Base-by-base conservation (phyloP, 1,284 basidiomycete genomes). In the Trichosporon sp. region DNA sequence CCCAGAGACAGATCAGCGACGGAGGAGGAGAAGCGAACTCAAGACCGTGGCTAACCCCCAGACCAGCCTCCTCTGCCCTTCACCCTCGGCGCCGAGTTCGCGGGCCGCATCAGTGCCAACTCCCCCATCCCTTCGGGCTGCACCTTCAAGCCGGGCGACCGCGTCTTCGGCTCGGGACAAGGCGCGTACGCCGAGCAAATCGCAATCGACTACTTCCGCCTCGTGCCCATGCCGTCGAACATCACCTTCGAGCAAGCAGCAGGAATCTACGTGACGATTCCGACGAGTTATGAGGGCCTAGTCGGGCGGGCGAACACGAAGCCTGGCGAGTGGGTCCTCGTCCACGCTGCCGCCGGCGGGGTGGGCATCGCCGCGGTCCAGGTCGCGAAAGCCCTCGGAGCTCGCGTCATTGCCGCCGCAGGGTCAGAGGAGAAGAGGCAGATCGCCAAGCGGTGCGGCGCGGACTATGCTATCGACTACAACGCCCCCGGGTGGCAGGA, bases 291-390 rank as follows among this genome's bases (percentile, higher is more conserved):
- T 70, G 92, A 93, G 72, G 92, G 88, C 0, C 82, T 96, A 10
- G 89, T 92, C 0, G 88, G 89, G 19, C 83, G 92, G 59, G 93
- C 89, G 8, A 81, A 89, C 64, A 79, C 91, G 33, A 87, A 91
- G 74, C 76, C 86, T 64, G 90, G 90, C 29, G 92, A 95, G 80
- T 93, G 89, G 86, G 86, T 94, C 2, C 85, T 95, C 13, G 87
- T 95, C 7, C 89, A 89, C 59, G 92, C 91, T 10, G 89, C 89
- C 16, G 91, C 91, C 2, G 79, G 79, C 3, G 95, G 95, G 25
- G 94, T 98, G 3, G 95, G 95, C 1, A 87, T 96, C 57, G 87
- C 88, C 9, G 93, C 94, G 4, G 87, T 93, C 14, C 94, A 96
- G 74, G 84, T 95, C 59, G 92, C 91, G n/a, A 95, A 95, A 85